Conservation (phyloP, 495 filamentous ascomycete species). For the Podospora fimiseda region DNA sequence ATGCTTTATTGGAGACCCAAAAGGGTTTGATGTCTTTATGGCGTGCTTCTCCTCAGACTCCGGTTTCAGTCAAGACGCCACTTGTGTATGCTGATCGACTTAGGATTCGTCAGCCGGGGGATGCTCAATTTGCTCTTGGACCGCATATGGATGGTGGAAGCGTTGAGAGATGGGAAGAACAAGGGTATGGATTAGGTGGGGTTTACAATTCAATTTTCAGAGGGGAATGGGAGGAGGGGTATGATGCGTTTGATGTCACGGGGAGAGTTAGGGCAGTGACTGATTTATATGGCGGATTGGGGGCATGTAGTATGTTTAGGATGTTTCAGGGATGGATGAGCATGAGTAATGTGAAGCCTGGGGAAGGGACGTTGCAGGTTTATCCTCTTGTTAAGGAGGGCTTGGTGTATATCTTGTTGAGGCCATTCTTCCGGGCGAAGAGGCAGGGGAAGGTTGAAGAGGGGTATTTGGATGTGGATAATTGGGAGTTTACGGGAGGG, state of each 20-base stretch:
- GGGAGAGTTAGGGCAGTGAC: slow-evolving; percentile 60
- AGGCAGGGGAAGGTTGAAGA: slow-evolving; percentile 9
- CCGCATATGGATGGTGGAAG: slow-evolving; percentile 82
- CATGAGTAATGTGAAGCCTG: slow-evolving; percentile 63
- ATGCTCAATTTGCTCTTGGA: slow-evolving; percentile 74
- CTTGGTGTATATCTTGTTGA: slow-evolving; percentile 75
- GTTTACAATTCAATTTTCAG: slow-evolving; percentile 69
- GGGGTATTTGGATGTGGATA: slow-evolving; percentile 17
- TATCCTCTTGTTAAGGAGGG: slow-evolving; percentile 69
- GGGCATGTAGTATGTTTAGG: slow-evolving; percentile 76
- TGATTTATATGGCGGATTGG: slow-evolving; percentile 76
- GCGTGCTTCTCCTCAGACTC: slow-evolving; percentile 48
- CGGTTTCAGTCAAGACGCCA: slow-evolving; percentile 55
- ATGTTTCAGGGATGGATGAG: slow-evolving; percentile 87
- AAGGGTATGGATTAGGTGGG: slow-evolving; percentile 61
- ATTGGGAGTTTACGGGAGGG: slow-evolving; percentile 48
- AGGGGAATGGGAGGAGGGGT: slow-evolving; percentile 68
- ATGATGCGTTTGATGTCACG: slow-evolving; percentile 73
- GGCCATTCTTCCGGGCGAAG: slow-evolving; percentile 69
- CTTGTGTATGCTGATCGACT: slow-evolving; percentile 75
- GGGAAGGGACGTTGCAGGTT: slow-evolving; percentile 76
- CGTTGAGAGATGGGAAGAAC: slow-evolving; percentile 79
- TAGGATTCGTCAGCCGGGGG: slow-evolving; percentile 69
- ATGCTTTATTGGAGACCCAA: slow-evolving; percentile 63
- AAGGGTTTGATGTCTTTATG: slow-evolving; percentile 73